These are phyloP conservation scores for Leccinellum albellum DNA, from an alignment of 768 basidiomycete species.

Conservation along the genomic window DNA sequence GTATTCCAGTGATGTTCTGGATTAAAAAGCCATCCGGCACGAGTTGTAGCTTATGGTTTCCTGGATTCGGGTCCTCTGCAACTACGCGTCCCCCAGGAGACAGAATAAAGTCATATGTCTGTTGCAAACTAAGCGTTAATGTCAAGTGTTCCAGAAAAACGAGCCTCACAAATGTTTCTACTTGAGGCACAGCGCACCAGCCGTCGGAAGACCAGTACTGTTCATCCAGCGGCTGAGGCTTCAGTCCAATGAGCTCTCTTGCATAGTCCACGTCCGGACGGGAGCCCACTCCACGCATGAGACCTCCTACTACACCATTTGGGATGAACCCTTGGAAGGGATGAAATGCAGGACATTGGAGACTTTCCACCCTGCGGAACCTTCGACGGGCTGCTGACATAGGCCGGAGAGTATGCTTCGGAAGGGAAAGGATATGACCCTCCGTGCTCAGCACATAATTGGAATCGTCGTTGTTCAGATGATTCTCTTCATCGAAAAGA, in stretches of 20 bases:
- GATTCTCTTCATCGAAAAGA: constrained; percentile 84
- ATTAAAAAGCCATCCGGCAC: constrained; percentile 70
- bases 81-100: constrained; percentile 51
- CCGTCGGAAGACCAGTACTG: constrained; percentile 64
- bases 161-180: constrained; percentile 62
- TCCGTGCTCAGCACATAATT: constrained; percentile 95
- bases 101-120: constrained; percentile 84
- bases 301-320: constrained; percentile 37
- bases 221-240: constrained; percentile 47
- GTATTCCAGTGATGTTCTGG: constrained; percentile 73
- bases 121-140: background rate
- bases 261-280: constrained; percentile 81
- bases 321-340: constrained; percentile 37
- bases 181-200: constrained; percentile 69
- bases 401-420: constrained; percentile 48
- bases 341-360: constrained; percentile 72
- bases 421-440: constrained; percentile 81
- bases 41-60: constrained; percentile 56
- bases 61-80: constrained; percentile 69
- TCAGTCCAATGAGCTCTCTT: constrained; percentile 59
- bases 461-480: constrained; percentile 68
- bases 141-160: background rate
- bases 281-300: constrained; percentile 66
- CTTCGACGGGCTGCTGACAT: constrained; percentile 57
- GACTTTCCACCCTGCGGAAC: constrained; percentile 57